Percentiles rank a stretch among this genome's conserved stretches.
phyloP scores from a whole-genome alignment of 2,329 filamentous ascomycete genomes.

The Paraconiothyrium brasiliense region DNA sequence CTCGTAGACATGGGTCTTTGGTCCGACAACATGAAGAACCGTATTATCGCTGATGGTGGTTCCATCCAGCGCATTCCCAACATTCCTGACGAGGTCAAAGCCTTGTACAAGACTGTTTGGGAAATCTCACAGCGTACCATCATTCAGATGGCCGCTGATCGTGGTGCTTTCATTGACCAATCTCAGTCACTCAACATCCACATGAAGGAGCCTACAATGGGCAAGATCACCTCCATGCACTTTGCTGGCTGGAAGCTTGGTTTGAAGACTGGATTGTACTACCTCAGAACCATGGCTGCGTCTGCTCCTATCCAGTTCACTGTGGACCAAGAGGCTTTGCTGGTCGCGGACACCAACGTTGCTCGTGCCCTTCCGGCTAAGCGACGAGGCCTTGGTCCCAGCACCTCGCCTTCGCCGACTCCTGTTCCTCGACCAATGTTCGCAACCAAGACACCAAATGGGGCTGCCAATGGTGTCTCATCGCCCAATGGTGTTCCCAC shows the following conservation, averaged over 20 bases:
- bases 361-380: slow-evolving; percentile 70
- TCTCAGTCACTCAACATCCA: slow-evolving; percentile 99
- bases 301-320: slow-evolving; percentile 98
- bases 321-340: slow-evolving; percentile 94
- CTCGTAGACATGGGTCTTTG: slow-evolving; percentile 97
- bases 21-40: slow-evolving; percentile 99
- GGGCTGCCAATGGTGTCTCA: slow-evolving; percentile 29
- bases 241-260: slow-evolving; percentile 99
- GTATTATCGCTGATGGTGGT: slow-evolving; percentile 96
- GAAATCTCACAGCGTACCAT: slow-evolving; percentile 97
- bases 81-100: slow-evolving; percentile 94
- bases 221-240: slow-evolving; percentile 99
- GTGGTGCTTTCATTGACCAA: slow-evolving; percentile 98
- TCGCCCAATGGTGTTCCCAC: slow-evolving; percentile 72
- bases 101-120: slow-evolving; percentile 99
- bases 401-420: slow-evolving; percentile 59
- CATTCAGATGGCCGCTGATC: slow-evolving; percentile 97
- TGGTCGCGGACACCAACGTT: slow-evolving; percentile 83
- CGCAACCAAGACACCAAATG: slow-evolving; percentile 63
- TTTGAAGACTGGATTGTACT: slow-evolving; percentile 99
- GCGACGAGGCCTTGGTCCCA: slow-evolving; percentile 65
- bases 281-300: slow-evolving; percentile 96
- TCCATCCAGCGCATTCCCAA: slow-evolving; percentile 97
- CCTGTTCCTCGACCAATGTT: slow-evolving; percentile 75
- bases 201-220: slow-evolving; percentile 99